Conservation (phyloP, 2,329 filamentous ascomycete species). For the Alternaria incomplexa region DNA sequence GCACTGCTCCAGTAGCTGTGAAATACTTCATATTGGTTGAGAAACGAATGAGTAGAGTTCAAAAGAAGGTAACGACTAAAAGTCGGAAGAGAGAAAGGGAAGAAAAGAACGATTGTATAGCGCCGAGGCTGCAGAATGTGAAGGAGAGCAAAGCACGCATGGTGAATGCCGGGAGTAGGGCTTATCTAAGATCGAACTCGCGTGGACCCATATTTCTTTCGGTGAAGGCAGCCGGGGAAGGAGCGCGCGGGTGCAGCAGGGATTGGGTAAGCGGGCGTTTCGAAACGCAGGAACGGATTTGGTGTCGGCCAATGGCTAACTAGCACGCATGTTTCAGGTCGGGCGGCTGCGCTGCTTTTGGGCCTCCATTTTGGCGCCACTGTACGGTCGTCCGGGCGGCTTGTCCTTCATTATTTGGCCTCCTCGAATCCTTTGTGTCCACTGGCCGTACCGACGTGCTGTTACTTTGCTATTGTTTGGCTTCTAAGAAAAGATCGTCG, state of each 20-base stretch:
- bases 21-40: slow-evolving; percentile 40
- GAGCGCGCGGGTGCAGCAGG: slow-evolving; percentile 25
- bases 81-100: slow-evolving; percentile 5
- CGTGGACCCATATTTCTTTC: background rate
- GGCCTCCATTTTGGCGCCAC: slow-evolving; percentile 7
- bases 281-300: slow-evolving; percentile 26
- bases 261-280: slow-evolving; percentile 26
- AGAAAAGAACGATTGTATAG: slow-evolving; percentile 28
- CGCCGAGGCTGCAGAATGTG: slow-evolving; percentile 21
- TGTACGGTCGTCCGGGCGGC: background rate
- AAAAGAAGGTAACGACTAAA: slow-evolving; percentile 8
- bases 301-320: slow-evolving; percentile 22
- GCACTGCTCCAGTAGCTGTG: slow-evolving; percentile 42
- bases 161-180: slow-evolving; percentile 16
- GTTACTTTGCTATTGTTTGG: background rate
- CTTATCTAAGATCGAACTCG: slow-evolving; percentile 16
- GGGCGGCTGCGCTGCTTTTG: slow-evolving; percentile 11
- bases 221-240: slow-evolving; percentile 11
- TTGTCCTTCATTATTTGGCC: slow-evolving; percentile 4
- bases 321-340: slow-evolving; percentile 22
- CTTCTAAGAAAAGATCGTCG: slow-evolving; percentile 3
- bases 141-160: slow-evolving; percentile 21
- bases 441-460: background rate
- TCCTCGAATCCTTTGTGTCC: background rate
- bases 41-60: slow-evolving; percentile 13